A percentile compares a stretch with the other conserved stretches of the same genome.
Evolutionary conservation across 805 yeast species (phyloP).

Genomic region (Cyberlindnera japonica): DNA sequence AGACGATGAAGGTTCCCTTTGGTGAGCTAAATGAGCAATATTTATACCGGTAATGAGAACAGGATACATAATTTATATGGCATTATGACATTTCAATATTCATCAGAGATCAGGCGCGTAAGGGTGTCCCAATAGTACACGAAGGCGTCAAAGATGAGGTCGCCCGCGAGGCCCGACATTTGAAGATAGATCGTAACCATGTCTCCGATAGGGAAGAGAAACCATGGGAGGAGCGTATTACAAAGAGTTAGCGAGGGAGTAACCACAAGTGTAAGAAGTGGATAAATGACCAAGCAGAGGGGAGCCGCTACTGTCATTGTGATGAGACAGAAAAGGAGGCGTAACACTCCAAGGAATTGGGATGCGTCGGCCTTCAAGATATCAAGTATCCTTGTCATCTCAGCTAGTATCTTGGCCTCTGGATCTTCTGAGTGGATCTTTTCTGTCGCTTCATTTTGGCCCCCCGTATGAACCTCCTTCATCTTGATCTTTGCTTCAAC

Average conservation of each 20-base stretch:
- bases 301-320: not conserved
- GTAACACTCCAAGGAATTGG: no score
- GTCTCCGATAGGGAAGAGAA: not conserved
- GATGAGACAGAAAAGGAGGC: not conserved
- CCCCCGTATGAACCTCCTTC: not conserved
- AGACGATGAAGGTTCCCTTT: conserved; percentile 30
- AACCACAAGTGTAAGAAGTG: not conserved
- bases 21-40: conserved; percentile 19
- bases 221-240: no score
- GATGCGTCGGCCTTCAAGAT: no score
- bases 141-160: not conserved
- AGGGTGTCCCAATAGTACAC: no score
- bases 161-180: not conserved
- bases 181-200: not conserved
- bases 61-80: no score
- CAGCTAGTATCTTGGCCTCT: no score
- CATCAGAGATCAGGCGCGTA: no score
- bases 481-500: not conserved
- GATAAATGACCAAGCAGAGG: not conserved
- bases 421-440: no score
- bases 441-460: not conserved
- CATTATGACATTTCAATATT: no score
- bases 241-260: no score
- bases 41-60: not conserved
- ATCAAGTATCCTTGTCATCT: no score